Conservation (phyloP, 441 rosid species). For the Gossypium trilobum region DNA sequence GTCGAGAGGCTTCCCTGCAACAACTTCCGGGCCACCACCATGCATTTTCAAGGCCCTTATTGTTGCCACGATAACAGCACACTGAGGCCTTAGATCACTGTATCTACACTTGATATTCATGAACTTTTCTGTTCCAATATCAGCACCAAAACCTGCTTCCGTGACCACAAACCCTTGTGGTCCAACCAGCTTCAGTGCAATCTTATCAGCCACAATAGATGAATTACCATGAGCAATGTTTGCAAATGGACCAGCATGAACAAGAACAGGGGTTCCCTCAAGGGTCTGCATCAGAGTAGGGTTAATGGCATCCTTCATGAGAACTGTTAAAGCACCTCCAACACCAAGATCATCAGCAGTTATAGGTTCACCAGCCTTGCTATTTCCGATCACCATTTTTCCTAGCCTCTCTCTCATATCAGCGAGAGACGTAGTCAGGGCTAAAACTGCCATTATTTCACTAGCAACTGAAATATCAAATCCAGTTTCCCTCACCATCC, state of each 20-base stretch:
- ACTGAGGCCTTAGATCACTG: constrained; percentile 78
- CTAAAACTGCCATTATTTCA: constrained; percentile 98
- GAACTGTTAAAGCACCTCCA: constrained; percentile 91
- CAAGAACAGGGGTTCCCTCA: constrained; percentile 94
- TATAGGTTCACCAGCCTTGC: constrained; percentile 80
- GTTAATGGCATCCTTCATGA: constrained; percentile 93
- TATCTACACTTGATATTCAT: constrained; percentile 90
- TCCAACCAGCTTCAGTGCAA: constrained; percentile 85
- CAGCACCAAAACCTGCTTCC: constrained; percentile 97
- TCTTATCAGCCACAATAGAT: constrained; percentile 93
- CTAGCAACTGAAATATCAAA: constrained; percentile 96
- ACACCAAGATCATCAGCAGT: constrained; percentile 94
- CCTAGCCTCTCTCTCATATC: constrained; percentile 98
- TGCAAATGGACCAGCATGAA: constrained; percentile 97
- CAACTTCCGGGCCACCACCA: constrained; percentile 91
- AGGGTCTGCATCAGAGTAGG: constrained; percentile 97
- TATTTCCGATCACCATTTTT: constrained; percentile 89
- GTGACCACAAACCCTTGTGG: constrained; percentile 90
- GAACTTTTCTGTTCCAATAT: constrained; percentile 95
- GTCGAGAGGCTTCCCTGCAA: constrained; percentile 93
- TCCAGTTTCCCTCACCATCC: constrained; percentile 90
- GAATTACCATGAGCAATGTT: constrained; percentile 98
- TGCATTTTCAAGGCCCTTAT: constrained; percentile 97
- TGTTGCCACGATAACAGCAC: constrained; percentile 89
- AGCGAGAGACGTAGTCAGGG: constrained; percentile 85